Conservation (phyloP, 768 basidiomycete genomes). For the Lactarius hatsudake region DNA sequence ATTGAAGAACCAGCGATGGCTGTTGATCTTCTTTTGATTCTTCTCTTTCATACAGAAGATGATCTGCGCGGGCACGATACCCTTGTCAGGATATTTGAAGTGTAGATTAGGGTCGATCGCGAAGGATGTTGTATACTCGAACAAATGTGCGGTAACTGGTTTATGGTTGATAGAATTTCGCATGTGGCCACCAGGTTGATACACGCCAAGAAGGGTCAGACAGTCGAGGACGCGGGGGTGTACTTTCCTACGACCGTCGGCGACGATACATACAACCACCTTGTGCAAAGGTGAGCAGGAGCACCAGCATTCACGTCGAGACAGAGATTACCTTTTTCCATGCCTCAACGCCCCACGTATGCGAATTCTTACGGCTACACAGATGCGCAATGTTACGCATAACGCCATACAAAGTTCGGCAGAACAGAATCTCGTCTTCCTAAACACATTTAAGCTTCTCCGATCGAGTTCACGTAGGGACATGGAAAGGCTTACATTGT, state of each 20-base stretch:
- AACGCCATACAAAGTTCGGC: slow-evolving; percentile 90
- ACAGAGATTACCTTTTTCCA: slow-evolving; percentile 78
- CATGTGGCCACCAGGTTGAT: slow-evolving; percentile 68
- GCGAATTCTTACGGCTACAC: slow-evolving; percentile 82
- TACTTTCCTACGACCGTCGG: slow-evolving; percentile 80
- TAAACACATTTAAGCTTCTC: slow-evolving; percentile 32
- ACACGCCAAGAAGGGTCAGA: slow-evolving; percentile 89
- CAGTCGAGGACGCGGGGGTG: slow-evolving; percentile 86
- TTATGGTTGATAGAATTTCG: slow-evolving; percentile 68
- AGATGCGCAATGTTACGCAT: slow-evolving; percentile 84
- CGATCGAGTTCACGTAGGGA: background rate
- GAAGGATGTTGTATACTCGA: slow-evolving; percentile 85
- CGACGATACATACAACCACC: slow-evolving; percentile 92
- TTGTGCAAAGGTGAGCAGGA: slow-evolving; percentile 30
- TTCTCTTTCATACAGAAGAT: slow-evolving; percentile 90
- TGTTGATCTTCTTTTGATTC: slow-evolving; percentile 97
- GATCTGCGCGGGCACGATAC: slow-evolving; percentile 91
- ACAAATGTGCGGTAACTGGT: slow-evolving; percentile 70
- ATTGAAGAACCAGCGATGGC: slow-evolving; percentile 97
- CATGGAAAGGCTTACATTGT: slow-evolving; percentile 66
- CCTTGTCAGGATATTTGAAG: slow-evolving; percentile 88
- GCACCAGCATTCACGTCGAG: background rate
- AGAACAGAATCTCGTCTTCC: slow-evolving; percentile 90
- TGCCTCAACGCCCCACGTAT: slow-evolving; percentile 93
- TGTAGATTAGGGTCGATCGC: slow-evolving; percentile 75